A percentile compares a stretch with the other conserved stretches of the same genome.
Conservation (phyloP, 129 eudicot species). For the Ambrosia trifida region DNA sequence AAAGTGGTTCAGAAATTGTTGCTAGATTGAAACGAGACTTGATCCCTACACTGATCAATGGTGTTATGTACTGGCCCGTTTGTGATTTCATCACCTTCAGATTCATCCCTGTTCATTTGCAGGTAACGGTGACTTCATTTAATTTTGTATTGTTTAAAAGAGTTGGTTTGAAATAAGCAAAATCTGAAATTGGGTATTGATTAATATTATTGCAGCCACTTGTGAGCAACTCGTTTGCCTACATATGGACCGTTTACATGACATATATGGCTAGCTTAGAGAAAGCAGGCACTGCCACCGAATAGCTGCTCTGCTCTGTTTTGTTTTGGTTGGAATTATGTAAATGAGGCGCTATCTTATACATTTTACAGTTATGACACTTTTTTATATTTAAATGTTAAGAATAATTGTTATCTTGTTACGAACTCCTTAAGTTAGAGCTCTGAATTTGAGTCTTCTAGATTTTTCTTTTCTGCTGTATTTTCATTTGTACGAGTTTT, state of each 20-base stretch:
- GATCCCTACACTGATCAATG: constrained; percentile 78
- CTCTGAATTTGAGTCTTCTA: background rate
- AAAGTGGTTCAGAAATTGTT: constrained; percentile 59
- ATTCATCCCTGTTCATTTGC: constrained; percentile 91
- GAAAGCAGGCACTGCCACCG: constrained; percentile 46
- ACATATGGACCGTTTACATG: constrained; percentile 80
- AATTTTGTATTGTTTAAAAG: background rate
- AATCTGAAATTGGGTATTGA: background rate
- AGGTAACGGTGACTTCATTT: constrained; percentile 40
- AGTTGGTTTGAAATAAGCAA: background rate
- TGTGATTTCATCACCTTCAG: constrained; percentile 96
- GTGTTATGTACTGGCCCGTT: constrained; percentile 91
- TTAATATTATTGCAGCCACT: constrained; percentile 61
- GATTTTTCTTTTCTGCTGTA: background rate
- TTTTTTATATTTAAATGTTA: background rate
- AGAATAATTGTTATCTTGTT: background rate
- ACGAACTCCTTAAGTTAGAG: background rate
- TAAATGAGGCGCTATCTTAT: constrained; percentile 11
- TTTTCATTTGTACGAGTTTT: too few species aligned
- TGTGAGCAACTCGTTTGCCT: constrained; percentile 80
- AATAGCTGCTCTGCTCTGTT: background rate
- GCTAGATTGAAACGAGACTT: constrained; percentile 81
- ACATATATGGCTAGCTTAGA: constrained; percentile 91
- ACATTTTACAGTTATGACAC: background rate
- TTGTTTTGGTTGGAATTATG: background rate